A percentile compares a stretch with the other conserved stretches of the same genome.
Conservation (phyloP, 495 filamentous ascomycete species). For the Aspergillus cavernicola region DNA sequence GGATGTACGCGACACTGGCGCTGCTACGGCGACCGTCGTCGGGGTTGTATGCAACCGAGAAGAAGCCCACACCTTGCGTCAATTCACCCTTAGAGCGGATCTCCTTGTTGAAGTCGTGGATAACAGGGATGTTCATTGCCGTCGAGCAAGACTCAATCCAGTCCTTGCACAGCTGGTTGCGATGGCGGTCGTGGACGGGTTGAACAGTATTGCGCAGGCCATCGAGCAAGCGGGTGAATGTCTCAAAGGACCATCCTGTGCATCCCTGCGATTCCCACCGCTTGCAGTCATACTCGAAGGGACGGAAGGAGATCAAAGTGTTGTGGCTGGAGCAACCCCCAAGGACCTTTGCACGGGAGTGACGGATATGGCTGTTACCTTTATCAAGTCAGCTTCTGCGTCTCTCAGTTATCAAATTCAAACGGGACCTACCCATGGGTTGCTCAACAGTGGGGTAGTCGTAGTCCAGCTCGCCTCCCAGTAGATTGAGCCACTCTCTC, state of each 20-base stretch:
- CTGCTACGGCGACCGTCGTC: slow-evolving; percentile 74
- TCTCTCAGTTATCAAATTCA: background rate
- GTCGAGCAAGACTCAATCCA: slow-evolving; percentile 72
- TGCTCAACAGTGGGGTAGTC: slow-evolving; percentile 85
- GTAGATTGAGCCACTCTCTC: slow-evolving; percentile 72
- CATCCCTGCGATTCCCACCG: slow-evolving; percentile 70
- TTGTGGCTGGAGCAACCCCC: slow-evolving; percentile 87
- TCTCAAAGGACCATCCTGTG: slow-evolving; percentile 74
- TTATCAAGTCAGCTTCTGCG: slow-evolving; percentile 9
- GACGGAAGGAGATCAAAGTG: slow-evolving; percentile 79
- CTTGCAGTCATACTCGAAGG: slow-evolving; percentile 74
- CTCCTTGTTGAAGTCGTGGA: slow-evolving; percentile 76
- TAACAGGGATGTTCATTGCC: slow-evolving; percentile 69
- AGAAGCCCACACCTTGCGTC: slow-evolving; percentile 74
- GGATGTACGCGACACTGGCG: slow-evolving; percentile 81
- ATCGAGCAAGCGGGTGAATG: slow-evolving; percentile 70
- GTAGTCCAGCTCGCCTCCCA: slow-evolving; percentile 80
- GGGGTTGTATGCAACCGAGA: slow-evolving; percentile 79
- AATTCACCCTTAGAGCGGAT: slow-evolving; percentile 65
- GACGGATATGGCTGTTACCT: slow-evolving; percentile 80
- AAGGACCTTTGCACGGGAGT: slow-evolving; percentile 79
- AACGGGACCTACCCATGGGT: slow-evolving; percentile 57
- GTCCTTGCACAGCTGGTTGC: slow-evolving; percentile 80
- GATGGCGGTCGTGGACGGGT: slow-evolving; percentile 70
- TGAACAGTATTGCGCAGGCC: slow-evolving; percentile 75